Evolutionary conservation across 257 asterid genomes (phyloP).

Genomic region (Nicotiana knightiana): DNA sequence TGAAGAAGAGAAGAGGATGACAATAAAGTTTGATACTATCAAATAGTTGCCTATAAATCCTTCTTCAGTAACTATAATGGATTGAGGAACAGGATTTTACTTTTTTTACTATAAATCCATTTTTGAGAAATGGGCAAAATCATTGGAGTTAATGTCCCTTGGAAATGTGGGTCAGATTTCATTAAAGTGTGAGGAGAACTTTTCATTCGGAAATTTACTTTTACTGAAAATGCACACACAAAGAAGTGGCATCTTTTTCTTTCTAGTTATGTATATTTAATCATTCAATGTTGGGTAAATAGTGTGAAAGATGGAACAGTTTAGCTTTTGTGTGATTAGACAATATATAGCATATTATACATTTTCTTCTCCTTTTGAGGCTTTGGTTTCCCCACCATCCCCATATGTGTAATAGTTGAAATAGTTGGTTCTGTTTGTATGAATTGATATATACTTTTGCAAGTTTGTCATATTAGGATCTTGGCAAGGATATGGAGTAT

Average conservation of each 20-base stretch:
- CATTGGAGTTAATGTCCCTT: neutral
- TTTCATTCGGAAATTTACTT: neutral
- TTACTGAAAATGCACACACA: neutral
- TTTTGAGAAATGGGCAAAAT: neutral
- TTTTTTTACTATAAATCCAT: neutral
- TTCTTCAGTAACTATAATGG: neutral
- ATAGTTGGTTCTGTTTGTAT: neutral
- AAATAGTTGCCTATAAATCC: conserved; percentile 27
- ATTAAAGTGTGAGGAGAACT: neutral
- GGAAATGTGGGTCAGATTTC: conserved; percentile 3
- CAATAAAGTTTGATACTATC: conserved; percentile 26
- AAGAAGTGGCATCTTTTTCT: neutral
- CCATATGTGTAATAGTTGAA: neutral
- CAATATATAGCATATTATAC: neutral
- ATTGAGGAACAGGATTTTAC: neutral
- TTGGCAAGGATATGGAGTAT: neutral
- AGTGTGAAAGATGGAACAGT: conserved; percentile 6
- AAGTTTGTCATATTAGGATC: neutral
- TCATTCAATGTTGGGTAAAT: neutral
- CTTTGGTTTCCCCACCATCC: neutral
- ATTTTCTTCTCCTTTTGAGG: neutral
- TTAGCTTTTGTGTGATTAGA: conserved; percentile 1
- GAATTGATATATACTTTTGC: neutral
- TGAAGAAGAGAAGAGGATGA: conserved; percentile 28
- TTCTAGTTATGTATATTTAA: conserved; percentile 14